Conservation (phyloP, 371 early-diverging fungal genomes). For the Mortierella sp. region DNA sequence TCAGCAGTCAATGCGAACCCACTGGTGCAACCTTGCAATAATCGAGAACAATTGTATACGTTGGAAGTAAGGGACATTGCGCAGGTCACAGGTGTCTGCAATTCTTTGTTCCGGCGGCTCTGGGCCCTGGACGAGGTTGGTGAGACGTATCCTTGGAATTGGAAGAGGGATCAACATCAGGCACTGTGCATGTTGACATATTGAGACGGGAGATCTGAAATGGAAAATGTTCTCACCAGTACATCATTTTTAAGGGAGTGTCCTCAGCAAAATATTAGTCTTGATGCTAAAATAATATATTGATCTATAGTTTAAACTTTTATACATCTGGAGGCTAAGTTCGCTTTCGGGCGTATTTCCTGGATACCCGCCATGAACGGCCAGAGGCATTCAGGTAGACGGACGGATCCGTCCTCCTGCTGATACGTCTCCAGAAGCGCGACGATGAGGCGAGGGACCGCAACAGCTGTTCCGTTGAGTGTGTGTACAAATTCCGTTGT, state of each 20-base stretch:
- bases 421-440: conserved; percentile 91
- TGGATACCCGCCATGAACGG: conserved; percentile 73
- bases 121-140: no score
- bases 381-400: conserved; percentile 76
- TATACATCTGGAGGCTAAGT: no score
- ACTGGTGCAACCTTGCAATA: conserved; percentile 2
- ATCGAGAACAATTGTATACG: neutral
- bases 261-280: no score
- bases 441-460: conserved; percentile 91
- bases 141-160: no score
- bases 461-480: conserved; percentile 94
- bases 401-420: conserved; percentile 73
- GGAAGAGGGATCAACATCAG: no score
- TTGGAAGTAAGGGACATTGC: neutral
- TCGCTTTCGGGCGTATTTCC: conserved; percentile 46
- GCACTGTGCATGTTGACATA: no score
- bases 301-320: no score
- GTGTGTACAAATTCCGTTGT: conserved; percentile 85
- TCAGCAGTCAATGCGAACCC: neutral
- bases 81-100: neutral
- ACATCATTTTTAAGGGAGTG: no score
- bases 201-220: no score
- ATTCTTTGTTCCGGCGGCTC: neutral
- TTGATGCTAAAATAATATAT: no score
- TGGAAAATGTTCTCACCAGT: no score